Conservation (phyloP, 1,139 yeast genomes). For the Arxiozyma bovina region DNA sequence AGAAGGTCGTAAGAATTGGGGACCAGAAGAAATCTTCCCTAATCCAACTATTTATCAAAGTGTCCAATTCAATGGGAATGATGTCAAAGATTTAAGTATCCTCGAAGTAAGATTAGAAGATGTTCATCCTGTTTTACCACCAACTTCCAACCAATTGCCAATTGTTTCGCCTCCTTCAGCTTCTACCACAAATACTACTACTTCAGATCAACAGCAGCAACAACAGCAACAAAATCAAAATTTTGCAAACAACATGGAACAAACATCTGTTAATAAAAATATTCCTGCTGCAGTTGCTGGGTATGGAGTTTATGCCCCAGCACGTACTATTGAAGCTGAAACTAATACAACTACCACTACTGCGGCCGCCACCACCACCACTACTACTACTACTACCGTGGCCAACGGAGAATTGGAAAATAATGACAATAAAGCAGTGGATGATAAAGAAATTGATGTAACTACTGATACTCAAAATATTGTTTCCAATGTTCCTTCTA, state of each 20-base stretch:
- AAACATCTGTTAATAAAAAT: conserved; percentile 1
- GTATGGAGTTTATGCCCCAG: conserved; percentile 32
- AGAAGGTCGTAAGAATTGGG: conserved; percentile 79
- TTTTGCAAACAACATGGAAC: background rate
- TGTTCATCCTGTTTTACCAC: conserved; percentile 30
- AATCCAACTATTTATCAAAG: conserved; percentile 64
- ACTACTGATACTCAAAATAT: conserved; percentile 6
- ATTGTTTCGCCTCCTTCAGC: background rate
- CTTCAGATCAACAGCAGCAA: conserved; percentile 8
- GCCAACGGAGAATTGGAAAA: background rate
- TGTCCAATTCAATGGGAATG: conserved; percentile 85
- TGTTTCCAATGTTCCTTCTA: background rate
- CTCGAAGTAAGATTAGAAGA: conserved; percentile 43
- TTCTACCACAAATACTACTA: background rate
- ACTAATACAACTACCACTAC: no score
- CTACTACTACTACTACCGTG: no score
- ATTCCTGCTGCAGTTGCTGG: conserved; percentile 32
- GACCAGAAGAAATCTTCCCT: conserved; percentile 65
- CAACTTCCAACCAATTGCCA: conserved; percentile 6
- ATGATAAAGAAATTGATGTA: conserved; percentile 1
- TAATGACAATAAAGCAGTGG: background rate
- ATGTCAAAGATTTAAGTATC: conserved; percentile 82
- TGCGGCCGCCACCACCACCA: background rate
- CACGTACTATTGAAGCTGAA: conserved; percentile 16
- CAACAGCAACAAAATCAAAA: conserved; percentile 1